phyloP scores from a whole-genome alignment of 352 stramenopile species.

The Phytophthora lateralis region DNA sequence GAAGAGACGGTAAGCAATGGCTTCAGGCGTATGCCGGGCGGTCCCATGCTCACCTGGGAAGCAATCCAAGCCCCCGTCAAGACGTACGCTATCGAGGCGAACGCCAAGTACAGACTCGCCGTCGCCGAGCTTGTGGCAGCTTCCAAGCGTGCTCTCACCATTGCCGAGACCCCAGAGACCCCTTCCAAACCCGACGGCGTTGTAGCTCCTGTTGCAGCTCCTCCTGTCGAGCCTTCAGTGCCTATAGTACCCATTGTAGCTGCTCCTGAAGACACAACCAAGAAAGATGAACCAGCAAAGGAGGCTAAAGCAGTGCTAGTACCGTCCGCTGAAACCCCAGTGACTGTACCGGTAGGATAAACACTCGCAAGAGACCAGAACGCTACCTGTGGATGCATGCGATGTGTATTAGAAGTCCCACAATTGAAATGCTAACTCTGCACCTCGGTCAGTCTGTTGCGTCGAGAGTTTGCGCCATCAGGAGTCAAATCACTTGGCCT shows the following conservation, averaged over 20 bases:
- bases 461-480: background rate
- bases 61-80: conserved; percentile 71
- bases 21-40: conserved; percentile 37
- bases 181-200: conserved; percentile 13
- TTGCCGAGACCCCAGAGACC: conserved; percentile 12
- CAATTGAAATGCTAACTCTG: conserved; percentile 8
- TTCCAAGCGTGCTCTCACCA: conserved; percentile 35
- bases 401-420: conserved; percentile 27
- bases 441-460: background rate
- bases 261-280: conserved; percentile 1
- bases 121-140: conserved; percentile 52
- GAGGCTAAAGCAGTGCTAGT: background rate
- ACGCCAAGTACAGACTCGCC: conserved; percentile 65
- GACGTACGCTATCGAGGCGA: conserved; percentile 74
- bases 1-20: conserved; percentile 59
- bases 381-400: conserved; percentile 14
- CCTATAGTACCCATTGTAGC: background rate
- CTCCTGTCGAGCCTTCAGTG: background rate
- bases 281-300: conserved; percentile 13
- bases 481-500: conserved; percentile 63
- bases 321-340: background rate
- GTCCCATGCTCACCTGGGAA: conserved; percentile 79
- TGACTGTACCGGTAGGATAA: background rate
- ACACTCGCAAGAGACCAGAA: background rate
- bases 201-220: background rate